Evolutionary conservation across 2,329 filamentous ascomycete genomes (phyloP), one percentile per base, ranked within the genome.

Genomic region (Aspergillus tanneri): DNA sequence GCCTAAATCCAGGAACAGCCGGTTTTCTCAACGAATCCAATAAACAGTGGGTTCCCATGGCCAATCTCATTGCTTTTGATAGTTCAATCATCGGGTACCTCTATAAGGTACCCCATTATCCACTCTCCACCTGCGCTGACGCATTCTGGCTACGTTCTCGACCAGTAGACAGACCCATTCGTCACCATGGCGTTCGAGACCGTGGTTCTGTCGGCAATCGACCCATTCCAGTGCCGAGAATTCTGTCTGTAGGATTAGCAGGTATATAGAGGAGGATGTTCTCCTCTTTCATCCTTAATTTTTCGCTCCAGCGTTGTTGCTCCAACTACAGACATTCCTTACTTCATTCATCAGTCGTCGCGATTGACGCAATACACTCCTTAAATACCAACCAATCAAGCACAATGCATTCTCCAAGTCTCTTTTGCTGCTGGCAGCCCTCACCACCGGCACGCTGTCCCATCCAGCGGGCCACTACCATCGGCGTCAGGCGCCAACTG

Each of bases 391-490:
- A n/a, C 35, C 35, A 14, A 39, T 40, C 24, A 36, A 30, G 46
- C 50, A 58, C 42, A 43, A 67, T 67, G 64, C 59, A 63, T 55
- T 66, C 58, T 49, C 56, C 51, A 63, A 61, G 48, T 59, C 63
- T 49, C 45, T 66, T 30, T 38, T 64, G 52, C 60, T 68, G 51
- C 60, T 67, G 49, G 62, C 62, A 56, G 61, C 64, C 43, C 52
- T 67, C 25, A 52, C 59, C 51, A 55, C 59, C 27, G 46, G 59
- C 46, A 10, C 43, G 39, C 12, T 25, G n/a, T n/a, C n/a, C n/a
- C n/a, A n/a, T n/a, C n/a, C n/a, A n/a, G n/a, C n/a, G n/a, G n/a
- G n/a, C n/a, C n/a, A n/a, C n/a, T n/a, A n/a, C n/a, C n/a, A n/a
- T n/a, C n/a, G n/a, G n/a, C n/a, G n/a, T n/a, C n/a, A n/a, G n/a